phyloP scores from a whole-genome alignment of 2,329 filamentous ascomycete species.

The Apiospora koreana region DNA sequence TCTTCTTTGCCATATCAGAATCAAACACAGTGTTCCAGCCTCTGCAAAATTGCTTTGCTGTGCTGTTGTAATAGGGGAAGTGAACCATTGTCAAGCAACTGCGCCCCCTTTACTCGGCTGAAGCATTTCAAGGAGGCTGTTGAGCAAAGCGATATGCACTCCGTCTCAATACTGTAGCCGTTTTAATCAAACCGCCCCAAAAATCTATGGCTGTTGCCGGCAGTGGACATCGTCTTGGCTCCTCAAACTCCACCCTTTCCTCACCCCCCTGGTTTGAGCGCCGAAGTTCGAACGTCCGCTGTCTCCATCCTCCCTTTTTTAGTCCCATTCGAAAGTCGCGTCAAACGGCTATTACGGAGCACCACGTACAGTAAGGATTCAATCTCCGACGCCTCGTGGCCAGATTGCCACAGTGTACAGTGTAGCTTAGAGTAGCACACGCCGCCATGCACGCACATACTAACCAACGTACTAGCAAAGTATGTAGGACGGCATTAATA shows the following conservation, averaged over 20 bases:
- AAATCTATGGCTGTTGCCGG: not conserved
- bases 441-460: not conserved
- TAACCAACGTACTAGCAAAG: not conserved
- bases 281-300: slow-evolving; percentile 6
- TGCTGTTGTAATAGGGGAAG: not conserved
- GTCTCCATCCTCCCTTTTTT: slow-evolving; percentile 6
- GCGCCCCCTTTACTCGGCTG: not conserved
- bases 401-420: slow-evolving; percentile 8
- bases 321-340: not conserved
- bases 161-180: not conserved
- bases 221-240: not conserved
- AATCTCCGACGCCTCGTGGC: slow-evolving; percentile 4
- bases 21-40: not conserved
- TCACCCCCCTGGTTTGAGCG: not conserved
- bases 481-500: not conserved
- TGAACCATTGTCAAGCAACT: not conserved
- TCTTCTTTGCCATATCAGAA: not conserved
- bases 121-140: not conserved
- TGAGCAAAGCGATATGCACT: not conserved
- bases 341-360: slow-evolving; percentile 9
- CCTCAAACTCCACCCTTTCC: not conserved
- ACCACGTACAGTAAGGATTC: slow-evolving; percentile 8
- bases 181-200: slow-evolving; percentile 9
- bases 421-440: not conserved
- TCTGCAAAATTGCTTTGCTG: not conserved